phyloP scores from a whole-genome alignment of 768 basidiomycete genomes.

The Leccinum variicolor region DNA sequence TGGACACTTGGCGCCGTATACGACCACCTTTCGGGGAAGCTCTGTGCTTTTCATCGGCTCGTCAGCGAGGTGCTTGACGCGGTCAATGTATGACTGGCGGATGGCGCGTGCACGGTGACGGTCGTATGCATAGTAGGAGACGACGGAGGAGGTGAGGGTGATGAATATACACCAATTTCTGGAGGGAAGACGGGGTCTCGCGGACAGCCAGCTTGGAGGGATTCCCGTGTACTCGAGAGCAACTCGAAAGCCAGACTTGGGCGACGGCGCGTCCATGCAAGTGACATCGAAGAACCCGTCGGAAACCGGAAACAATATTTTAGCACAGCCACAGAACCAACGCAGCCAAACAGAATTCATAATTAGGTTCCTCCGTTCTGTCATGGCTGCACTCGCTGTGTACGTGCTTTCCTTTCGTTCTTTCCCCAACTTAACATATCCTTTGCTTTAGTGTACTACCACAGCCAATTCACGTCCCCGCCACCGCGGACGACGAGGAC shows the following conservation, averaged over 20 bases:
- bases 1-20: conserved; percentile 89
- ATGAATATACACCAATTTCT: conserved; percentile 96
- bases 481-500: conserved; percentile 60
- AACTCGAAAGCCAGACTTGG: conserved; percentile 53
- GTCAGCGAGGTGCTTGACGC: conserved; percentile 75
- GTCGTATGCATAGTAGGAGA: conserved; percentile 84
- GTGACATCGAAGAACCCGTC: not conserved
- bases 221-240: conserved; percentile 69
- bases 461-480: conserved; percentile 53
- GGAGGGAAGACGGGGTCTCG: conserved; percentile 82
- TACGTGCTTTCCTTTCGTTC: conserved; percentile 37
- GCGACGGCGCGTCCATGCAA: conserved; percentile 12
- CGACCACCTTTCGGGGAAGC: conserved; percentile 73
- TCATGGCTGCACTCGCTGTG: conserved; percentile 74
- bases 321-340: conserved; percentile 27
- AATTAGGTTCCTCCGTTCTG: conserved; percentile 18
- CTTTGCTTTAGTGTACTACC: conserved; percentile 55
- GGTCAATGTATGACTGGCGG: conserved; percentile 72
- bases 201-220: conserved; percentile 75
- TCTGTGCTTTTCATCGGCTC: conserved; percentile 62
- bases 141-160: conserved; percentile 62
- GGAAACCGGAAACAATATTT: conserved; percentile 20
- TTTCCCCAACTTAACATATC: not conserved
- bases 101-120: conserved; percentile 75
- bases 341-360: conserved; percentile 12